A percentile compares a stretch with the other conserved stretches of the same genome.
These are phyloP conservation scores for Cladosporium sp. DNA, from an alignment of 2,329 filamentous ascomycete species.

Conservation along the genomic window DNA sequence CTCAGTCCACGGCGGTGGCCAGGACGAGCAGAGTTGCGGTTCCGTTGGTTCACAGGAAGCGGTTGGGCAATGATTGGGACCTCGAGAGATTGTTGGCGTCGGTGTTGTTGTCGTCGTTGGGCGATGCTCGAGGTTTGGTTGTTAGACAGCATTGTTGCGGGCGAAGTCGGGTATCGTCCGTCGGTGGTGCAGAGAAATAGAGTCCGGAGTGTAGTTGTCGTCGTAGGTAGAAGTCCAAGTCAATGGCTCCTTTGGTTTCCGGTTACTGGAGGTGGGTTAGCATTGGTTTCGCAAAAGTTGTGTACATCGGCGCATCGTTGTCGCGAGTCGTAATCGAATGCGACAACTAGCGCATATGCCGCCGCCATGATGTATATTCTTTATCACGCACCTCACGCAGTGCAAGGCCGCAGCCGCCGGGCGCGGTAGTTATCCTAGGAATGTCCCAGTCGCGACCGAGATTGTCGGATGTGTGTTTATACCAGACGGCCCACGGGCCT, in stretches of 20 bases:
- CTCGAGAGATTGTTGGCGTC: constrained; percentile 86
- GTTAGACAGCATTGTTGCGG: constrained; percentile 72
- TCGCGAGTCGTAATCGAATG: neutral
- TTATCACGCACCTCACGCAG: constrained; percentile 71
- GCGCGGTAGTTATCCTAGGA: constrained; percentile 41
- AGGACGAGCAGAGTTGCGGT: constrained; percentile 44
- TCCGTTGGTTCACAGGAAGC: constrained; percentile 60
- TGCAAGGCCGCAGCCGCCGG: constrained; percentile 77
- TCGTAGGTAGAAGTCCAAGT: constrained; percentile 37
- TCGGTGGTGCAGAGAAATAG: constrained; percentile 52
- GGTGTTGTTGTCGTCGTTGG: constrained; percentile 72
- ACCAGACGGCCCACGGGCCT: constrained; percentile 20
- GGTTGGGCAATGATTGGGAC: constrained; percentile 65
- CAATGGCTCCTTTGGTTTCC: constrained; percentile 34
- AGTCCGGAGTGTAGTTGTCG: constrained; percentile 61
- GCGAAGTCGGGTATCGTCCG: constrained; percentile 22
- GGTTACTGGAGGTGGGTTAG: constrained; percentile 29
- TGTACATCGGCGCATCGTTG: constrained; percentile 4
- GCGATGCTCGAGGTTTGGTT: constrained; percentile 70
- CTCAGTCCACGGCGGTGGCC: constrained; percentile 81
- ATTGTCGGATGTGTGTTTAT: neutral
- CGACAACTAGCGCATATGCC: constrained; percentile 1
- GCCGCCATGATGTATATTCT: constrained; percentile 40
- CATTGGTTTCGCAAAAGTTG: neutral
- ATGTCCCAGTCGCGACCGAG: constrained; percentile 13